Conservation (phyloP, 345 rosid genomes). For the Gossypioides kirkii region DNA sequence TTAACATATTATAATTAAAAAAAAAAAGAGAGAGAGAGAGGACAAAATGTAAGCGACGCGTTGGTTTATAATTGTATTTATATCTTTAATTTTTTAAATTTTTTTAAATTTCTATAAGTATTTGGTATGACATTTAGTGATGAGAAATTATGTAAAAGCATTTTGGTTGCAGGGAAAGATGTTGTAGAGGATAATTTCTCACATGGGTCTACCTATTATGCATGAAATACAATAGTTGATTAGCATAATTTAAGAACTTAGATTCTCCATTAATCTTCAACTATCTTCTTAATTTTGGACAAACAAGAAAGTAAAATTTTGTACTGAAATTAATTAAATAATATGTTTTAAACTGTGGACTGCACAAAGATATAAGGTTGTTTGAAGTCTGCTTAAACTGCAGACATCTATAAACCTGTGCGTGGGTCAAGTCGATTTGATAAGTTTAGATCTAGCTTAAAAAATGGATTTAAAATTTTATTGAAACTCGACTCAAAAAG, state of each 20-base stretch:
- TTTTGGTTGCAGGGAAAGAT: neutral
- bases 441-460: too few species aligned
- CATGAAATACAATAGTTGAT: conserved; percentile 1
- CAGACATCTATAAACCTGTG: too few species aligned
- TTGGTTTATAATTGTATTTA: neutral
- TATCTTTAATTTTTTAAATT: neutral
- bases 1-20: neutral
- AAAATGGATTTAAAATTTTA: too few species aligned
- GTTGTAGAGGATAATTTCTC: conserved; percentile 1
- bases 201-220: neutral
- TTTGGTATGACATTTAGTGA: neutral
- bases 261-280: neutral
- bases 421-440: too few species aligned
- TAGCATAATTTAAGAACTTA: neutral
- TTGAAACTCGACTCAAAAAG: too few species aligned
- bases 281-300: neutral
- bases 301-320: too few species aligned
- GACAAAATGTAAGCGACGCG: neutral
- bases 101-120: neutral
- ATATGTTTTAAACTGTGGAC: too few species aligned
- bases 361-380: neutral
- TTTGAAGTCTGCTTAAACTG: too few species aligned
- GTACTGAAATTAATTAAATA: too few species aligned
- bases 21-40: neutral
- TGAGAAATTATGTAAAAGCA: neutral